These are phyloP conservation scores for Debaryomyces fabryi DNA, from an alignment of 1,139 yeast genomes.

Conservation along the genomic window DNA sequence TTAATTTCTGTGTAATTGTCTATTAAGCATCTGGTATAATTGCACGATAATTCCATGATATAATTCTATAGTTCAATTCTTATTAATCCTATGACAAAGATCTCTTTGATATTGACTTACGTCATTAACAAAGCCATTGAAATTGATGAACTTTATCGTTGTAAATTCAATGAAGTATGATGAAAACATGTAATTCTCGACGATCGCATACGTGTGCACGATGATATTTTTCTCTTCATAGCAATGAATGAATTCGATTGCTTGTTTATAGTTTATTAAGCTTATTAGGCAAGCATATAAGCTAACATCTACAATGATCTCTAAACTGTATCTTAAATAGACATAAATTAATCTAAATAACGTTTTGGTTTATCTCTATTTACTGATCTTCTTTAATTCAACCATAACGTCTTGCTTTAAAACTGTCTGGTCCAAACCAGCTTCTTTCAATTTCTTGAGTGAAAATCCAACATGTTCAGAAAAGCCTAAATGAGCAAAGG, in stretches of 20 bases:
- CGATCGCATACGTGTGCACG: no score
- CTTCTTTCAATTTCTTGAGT: slow-evolving; percentile 17
- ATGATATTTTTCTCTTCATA: no score
- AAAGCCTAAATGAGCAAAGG: slow-evolving; percentile 20
- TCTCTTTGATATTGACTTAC: neutral
- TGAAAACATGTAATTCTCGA: no score
- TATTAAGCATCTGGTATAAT: neutral
- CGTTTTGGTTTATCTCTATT: slow-evolving; percentile 2
- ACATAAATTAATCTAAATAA: neutral
- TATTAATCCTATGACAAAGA: neutral
- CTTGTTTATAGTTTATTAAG: no score
- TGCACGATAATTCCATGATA: neutral
- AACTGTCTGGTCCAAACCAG: slow-evolving; percentile 20
- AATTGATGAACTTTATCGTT: no score
- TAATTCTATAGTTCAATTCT: neutral
- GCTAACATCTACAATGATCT: neutral
- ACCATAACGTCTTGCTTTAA: slow-evolving; percentile 18
- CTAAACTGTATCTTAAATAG: neutral
- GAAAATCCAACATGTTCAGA: slow-evolving; percentile 20
- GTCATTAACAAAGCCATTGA: no score
- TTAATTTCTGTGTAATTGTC: neutral
- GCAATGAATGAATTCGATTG: no score
- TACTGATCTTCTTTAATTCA: slow-evolving; percentile 18
- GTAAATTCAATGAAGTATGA: no score
- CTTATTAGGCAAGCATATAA: no score